Conservation (phyloP, 352 stramenopile species). For the Globisporangium spinosum region DNA sequence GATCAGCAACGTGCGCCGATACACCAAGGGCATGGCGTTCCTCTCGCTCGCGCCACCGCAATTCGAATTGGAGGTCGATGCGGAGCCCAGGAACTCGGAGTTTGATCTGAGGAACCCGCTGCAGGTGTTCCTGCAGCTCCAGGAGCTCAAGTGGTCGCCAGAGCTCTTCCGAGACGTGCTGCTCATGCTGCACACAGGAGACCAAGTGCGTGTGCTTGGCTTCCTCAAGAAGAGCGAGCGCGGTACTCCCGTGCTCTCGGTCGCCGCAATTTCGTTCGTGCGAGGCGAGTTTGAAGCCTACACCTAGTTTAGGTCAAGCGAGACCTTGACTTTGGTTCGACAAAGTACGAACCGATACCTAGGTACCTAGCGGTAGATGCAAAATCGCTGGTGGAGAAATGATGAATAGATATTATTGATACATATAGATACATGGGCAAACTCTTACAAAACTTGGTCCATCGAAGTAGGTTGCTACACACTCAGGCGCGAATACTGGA, state of each 20-base stretch:
- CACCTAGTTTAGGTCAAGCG: slow-evolving; percentile 16
- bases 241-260: slow-evolving; percentile 40
- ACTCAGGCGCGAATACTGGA: slow-evolving; percentile 14
- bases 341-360: not conserved
- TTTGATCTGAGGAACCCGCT: slow-evolving; percentile 16
- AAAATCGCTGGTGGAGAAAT: not conserved
- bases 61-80: not conserved
- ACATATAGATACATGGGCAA: not conserved
- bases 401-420: not conserved
- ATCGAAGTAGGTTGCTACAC: not conserved
- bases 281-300: slow-evolving; percentile 40
- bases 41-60: slow-evolving; percentile 27
- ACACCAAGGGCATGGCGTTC: slow-evolving; percentile 49
- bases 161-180: slow-evolving; percentile 26
- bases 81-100: not conserved
- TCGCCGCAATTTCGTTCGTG: slow-evolving; percentile 31
- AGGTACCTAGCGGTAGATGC: not conserved
- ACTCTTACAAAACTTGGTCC: not conserved
- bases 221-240: slow-evolving; percentile 34
- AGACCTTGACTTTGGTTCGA: not conserved
- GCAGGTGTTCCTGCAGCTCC: slow-evolving; percentile 39
- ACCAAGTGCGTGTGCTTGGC: slow-evolving; percentile 34
- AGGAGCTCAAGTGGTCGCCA: slow-evolving; percentile 29
- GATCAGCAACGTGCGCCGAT: slow-evolving; percentile 37
- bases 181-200: slow-evolving; percentile 34